Evolutionary conservation across 148 eudicot species (phyloP).

Genomic region (Selenicereus undatus): DNA sequence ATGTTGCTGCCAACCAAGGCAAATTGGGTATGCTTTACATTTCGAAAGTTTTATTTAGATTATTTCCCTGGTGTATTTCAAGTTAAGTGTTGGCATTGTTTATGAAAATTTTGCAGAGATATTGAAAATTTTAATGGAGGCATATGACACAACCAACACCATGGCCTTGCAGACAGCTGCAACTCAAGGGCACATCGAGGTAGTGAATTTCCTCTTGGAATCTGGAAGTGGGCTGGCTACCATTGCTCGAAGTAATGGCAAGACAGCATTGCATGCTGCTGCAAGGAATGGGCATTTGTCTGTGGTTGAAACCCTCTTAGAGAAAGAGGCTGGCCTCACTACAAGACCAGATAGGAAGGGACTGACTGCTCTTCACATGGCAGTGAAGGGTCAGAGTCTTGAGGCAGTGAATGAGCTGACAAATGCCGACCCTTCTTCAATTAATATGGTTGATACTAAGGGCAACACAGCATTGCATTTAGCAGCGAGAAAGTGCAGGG

Average conservation of each 20-base stretch:
- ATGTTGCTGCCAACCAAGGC: conserved; percentile 84
- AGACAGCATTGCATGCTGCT: conserved; percentile 88
- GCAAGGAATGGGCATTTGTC: conserved; percentile 75
- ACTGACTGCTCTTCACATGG: conserved; percentile 94
- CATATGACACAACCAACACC: conserved; percentile 66
- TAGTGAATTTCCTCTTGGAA: conserved; percentile 64
- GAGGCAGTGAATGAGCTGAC: conserved; percentile 72
- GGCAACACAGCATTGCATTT: conserved; percentile 75
- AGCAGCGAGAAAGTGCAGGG: conserved; percentile 71
- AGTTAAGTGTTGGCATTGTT: conserved; percentile 11
- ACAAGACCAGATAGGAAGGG: conserved; percentile 75
- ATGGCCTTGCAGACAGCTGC: conserved; percentile 87
- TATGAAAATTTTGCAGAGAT: conserved; percentile 40
- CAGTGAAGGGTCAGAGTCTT: conserved; percentile 71
- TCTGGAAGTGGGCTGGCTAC: conserved; percentile 61
- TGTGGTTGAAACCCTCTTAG: conserved; percentile 62
- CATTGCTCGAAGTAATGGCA: conserved; percentile 76
- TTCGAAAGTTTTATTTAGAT: not conserved
- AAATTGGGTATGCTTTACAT: conserved; percentile 49
- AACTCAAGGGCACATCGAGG: conserved; percentile 66
- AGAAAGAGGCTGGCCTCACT: conserved; percentile 52
- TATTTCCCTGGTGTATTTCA: not conserved
- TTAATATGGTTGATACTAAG: conserved; percentile 71
- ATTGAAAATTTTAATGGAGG: conserved; percentile 65
- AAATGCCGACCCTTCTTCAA: conserved; percentile 45